Evolutionary conservation across 2,329 filamentous ascomycete species (phyloP).

Genomic region (Phaeosphaeria sp.): DNA sequence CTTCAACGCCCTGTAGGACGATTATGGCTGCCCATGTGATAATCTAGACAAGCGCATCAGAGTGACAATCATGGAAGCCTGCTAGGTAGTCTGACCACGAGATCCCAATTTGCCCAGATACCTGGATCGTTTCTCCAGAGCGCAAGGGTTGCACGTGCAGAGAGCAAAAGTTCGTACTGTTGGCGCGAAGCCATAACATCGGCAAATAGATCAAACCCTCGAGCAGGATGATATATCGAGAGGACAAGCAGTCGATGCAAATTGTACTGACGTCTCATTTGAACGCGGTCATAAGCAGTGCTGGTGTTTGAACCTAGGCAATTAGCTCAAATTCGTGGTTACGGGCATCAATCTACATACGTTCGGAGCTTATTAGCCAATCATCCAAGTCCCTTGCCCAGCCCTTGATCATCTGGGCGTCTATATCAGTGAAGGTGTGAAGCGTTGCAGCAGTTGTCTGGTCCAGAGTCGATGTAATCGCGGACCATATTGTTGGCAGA

Average conservation of each 20-base stretch:
- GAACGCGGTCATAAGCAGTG: slow-evolving; percentile 43
- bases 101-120: slow-evolving; percentile 55
- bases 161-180: slow-evolving; percentile 52
- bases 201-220: slow-evolving; percentile 50
- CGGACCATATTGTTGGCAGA: slow-evolving; percentile 54
- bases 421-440: slow-evolving; percentile 47
- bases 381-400: slow-evolving; percentile 53
- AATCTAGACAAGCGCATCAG: slow-evolving; percentile 25
- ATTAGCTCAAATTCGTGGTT: neutral
- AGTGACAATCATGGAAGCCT: neutral
- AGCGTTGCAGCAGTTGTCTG: slow-evolving; percentile 19
- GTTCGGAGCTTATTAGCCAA: slow-evolving; percentile 52
- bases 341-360: neutral
- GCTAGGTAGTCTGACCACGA: slow-evolving; percentile 29
- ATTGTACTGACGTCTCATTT: slow-evolving; percentile 52
- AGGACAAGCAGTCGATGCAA: slow-evolving; percentile 52
- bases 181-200: slow-evolving; percentile 49
- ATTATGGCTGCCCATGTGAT: slow-evolving; percentile 55
- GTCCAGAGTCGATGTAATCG: slow-evolving; percentile 37
- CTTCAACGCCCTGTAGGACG: slow-evolving; percentile 52
- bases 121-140: slow-evolving; percentile 50
- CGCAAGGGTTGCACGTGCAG: slow-evolving; percentile 50
- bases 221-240: slow-evolving; percentile 53
- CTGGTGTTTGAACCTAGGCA: slow-evolving; percentile 21
- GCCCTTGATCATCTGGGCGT: slow-evolving; percentile 52